A percentile compares a stretch with the other conserved stretches of the same genome.
Evolutionary conservation across 1,284 basidiomycete species (phyloP).

Genomic region (Lignosus rhinocerotis): DNA sequence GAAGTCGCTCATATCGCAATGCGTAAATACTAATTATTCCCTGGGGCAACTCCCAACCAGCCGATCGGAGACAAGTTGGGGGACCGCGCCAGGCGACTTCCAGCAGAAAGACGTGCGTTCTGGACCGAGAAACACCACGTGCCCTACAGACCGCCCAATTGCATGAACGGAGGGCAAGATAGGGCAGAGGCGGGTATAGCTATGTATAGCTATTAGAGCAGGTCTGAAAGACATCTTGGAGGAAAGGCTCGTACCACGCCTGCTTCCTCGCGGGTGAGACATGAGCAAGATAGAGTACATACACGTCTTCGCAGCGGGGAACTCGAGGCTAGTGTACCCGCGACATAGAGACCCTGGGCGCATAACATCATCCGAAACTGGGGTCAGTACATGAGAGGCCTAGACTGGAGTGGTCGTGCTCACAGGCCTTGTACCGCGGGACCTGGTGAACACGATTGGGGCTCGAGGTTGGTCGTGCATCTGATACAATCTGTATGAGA

Average conservation of each 20-base stretch:
- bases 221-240: neutral
- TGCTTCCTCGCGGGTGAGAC: neutral
- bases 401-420: slow-evolving; percentile 8
- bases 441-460: slow-evolving; percentile 15
- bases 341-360: slow-evolving; percentile 6
- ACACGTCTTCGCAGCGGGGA: neutral
- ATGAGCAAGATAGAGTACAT: too few species aligned
- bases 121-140: slow-evolving; percentile 3
- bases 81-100: slow-evolving; percentile 9
- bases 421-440: slow-evolving; percentile 5
- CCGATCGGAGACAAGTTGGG: slow-evolving; percentile 17
- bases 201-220: too few species aligned
- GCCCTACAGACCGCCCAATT: neutral
- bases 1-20: slow-evolving; percentile 6
- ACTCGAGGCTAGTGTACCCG: slow-evolving; percentile 3
- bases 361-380: slow-evolving; percentile 23
- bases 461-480: slow-evolving; percentile 5
- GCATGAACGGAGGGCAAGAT: neutral
- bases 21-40: slow-evolving; percentile 21
- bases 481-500: slow-evolving; percentile 29
- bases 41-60: slow-evolving; percentile 17
- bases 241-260: neutral
- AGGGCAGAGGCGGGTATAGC: neutral
- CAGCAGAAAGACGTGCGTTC: slow-evolving; percentile 12
- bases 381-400: slow-evolving; percentile 16